Base-by-base conservation (phyloP, 2,329 filamentous ascomycete genomes). In the Aspergillus calidoustus region DNA sequence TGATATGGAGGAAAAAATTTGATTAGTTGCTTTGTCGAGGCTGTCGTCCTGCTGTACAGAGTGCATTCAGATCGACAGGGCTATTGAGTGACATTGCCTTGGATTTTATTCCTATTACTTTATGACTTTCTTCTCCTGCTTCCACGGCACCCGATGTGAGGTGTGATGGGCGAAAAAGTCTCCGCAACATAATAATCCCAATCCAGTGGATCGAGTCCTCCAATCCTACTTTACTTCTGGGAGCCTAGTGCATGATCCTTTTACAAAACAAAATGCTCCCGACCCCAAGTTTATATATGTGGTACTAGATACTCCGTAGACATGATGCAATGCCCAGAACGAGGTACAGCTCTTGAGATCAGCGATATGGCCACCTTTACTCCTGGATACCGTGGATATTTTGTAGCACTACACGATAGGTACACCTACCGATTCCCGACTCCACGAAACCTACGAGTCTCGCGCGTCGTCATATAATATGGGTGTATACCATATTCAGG, bases 81-180 rank as follows among this genome's bases (percentile, higher is more conserved):
- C 52, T 54, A 54, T 54, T 54, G 52, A 44, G 52, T 3, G 41
- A 28, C 34, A 41, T 41, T 44, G 15, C 7, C 46, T 49, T 25
- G 23, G 38, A 22, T 48, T 57, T 43, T 11, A 25, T 41, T 50
- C 25, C 30, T 44, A 23, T 41, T 50, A 34, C 54, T 28, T 41
- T 25, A 25, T 31, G 23, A 19, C 46, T 52, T 13, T 28, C 19
- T 31, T 46, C 28, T 22, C 4, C 34, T 41, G 3, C 11, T 41
- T 41, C 9, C 15, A 15, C 13, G 15, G 15, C 23, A 4, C 19
- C 22, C 5, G 17, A 48, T 48, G 22, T 23, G 46, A 25, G 5
- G 22, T 48, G 46, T 22, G 19, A 22, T 9, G 23, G 19, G 8
- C 11, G 43, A 13, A 11, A 11, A 43, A 11, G 17, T 11, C 38